Conservation (phyloP, 192 early-diverging fungal species). For the Geranomyces michiganensis region DNA sequence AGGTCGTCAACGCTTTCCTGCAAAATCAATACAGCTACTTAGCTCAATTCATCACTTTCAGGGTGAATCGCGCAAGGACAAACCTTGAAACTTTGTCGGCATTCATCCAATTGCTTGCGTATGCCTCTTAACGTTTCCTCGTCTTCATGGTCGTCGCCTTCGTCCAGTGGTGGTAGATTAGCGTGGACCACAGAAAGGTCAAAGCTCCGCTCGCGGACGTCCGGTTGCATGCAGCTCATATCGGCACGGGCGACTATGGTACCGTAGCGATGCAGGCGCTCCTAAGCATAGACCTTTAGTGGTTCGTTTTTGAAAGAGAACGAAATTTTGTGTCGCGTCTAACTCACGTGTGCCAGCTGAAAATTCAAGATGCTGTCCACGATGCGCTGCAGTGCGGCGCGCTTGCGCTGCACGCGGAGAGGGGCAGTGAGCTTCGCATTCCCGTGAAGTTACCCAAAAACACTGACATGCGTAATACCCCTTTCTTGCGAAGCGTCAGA, state of each 20-base stretch:
- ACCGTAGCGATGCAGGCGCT: constrained; percentile 30
- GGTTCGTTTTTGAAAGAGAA: background rate
- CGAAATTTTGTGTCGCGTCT: background rate
- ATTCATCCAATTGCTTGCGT: constrained; percentile 17
- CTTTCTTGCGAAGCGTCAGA: background rate
- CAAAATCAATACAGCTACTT: constrained; percentile 3
- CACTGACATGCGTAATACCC: background rate
- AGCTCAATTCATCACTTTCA: background rate
- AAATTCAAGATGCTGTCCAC: constrained; percentile 70
- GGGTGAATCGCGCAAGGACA: background rate
- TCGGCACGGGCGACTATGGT: constrained; percentile 33
- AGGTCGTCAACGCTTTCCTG: constrained; percentile 56
- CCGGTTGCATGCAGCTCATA: background rate
- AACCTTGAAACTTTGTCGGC: background rate
- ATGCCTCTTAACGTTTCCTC: constrained; percentile 31
- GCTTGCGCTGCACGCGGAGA: constrained; percentile 7
- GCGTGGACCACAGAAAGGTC: constrained; percentile 19
- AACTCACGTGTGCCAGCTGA: constrained; percentile 42
- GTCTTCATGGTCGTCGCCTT: constrained; percentile 27
- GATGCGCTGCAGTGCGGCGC: constrained; percentile 55
- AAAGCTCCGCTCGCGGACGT: constrained; percentile 20
- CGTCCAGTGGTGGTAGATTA: background rate
- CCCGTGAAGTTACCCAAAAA: background rate
- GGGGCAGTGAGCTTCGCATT: background rate
- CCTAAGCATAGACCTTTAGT: constrained; percentile 55